phyloP scores from a whole-genome alignment of 768 basidiomycete species.

The Sistotremastrum niveocremeum region DNA sequence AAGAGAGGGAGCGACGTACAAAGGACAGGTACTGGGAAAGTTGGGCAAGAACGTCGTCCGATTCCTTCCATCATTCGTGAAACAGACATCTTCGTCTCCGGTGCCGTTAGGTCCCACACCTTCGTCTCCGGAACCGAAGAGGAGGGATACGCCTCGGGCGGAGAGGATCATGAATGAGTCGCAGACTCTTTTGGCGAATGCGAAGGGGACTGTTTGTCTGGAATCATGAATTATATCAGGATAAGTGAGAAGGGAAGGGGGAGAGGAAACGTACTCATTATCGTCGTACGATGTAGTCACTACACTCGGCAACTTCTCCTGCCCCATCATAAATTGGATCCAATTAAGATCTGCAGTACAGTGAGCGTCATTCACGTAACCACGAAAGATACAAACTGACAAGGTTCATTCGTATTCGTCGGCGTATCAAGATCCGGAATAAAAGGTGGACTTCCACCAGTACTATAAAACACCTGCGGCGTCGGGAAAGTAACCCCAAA shows the following conservation, averaged over 20 bases:
- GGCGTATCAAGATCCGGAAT: constrained; percentile 32
- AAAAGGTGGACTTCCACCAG: constrained; percentile 54
- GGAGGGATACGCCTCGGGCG: constrained; percentile 38
- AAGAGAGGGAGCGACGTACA: too few relatives aligned
- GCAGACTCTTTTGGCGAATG: constrained; percentile 50
- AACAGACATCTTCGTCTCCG: constrained; percentile 31
- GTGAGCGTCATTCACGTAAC: too few relatives aligned
- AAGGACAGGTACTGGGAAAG: constrained; percentile 30
- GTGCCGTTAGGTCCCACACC: constrained; percentile 33
- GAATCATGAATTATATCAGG: too few relatives aligned
- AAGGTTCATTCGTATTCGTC: constrained; percentile 48
- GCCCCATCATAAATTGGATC: constrained; percentile 36
- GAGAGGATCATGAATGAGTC: constrained; percentile 50
- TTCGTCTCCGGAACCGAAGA: constrained; percentile 52
- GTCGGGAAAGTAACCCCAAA: constrained; percentile 33
- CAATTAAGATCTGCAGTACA: constrained; percentile 55
- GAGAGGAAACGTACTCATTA: constrained; percentile 28
- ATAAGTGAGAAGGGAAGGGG: too few relatives aligned
- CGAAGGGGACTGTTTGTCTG: constrained; percentile 25
- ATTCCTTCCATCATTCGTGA: constrained; percentile 21
- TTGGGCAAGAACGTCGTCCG: constrained; percentile 16
- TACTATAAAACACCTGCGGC: constrained; percentile 43
- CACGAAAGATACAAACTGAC: too few relatives aligned
- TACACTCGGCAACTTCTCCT: constrained; percentile 38
- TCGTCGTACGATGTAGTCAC: constrained; percentile 54